Conservation (phyloP, 441 rosid genomes). For the Dalechampia spathulata region DNA sequence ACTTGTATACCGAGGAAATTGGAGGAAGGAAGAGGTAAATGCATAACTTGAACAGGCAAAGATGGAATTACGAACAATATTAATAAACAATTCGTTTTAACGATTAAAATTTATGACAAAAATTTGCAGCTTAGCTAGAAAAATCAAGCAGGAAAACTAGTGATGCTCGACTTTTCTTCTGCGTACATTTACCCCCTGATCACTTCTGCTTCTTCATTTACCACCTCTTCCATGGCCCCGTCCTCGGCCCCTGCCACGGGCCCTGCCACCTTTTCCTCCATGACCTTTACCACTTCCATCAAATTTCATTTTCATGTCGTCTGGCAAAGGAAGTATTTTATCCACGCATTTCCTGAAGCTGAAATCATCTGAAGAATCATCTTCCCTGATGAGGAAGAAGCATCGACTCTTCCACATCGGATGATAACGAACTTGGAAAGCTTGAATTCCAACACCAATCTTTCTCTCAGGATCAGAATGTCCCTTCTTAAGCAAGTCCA, state of each 20-base stretch:
- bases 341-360: conserved; percentile 91
- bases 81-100: not conserved
- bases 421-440: conserved; percentile 61
- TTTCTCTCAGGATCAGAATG: conserved; percentile 62
- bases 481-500: conserved; percentile 73
- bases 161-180: not conserved
- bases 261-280: conserved; percentile 18
- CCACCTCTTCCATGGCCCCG: conserved; percentile 42
- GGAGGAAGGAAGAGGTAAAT: not conserved
- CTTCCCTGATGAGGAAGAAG: conserved; percentile 72
- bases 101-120: conserved; percentile 6
- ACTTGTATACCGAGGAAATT: not conserved
- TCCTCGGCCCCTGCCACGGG: conserved; percentile 19
- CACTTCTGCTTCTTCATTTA: conserved; percentile 28
- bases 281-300: conserved; percentile 35
- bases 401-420: conserved; percentile 65
- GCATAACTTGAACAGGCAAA: not conserved
- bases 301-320: conserved; percentile 52
- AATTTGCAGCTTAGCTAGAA: not conserved
- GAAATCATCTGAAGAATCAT: conserved; percentile 66
- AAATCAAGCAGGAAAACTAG: not conserved
- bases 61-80: not conserved
- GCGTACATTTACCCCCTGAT: not conserved
- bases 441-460: conserved; percentile 60
- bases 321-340: conserved; percentile 71